Conservation (phyloP, 164 flowering plant genomes). For the Kingdonia uniflora region DNA sequence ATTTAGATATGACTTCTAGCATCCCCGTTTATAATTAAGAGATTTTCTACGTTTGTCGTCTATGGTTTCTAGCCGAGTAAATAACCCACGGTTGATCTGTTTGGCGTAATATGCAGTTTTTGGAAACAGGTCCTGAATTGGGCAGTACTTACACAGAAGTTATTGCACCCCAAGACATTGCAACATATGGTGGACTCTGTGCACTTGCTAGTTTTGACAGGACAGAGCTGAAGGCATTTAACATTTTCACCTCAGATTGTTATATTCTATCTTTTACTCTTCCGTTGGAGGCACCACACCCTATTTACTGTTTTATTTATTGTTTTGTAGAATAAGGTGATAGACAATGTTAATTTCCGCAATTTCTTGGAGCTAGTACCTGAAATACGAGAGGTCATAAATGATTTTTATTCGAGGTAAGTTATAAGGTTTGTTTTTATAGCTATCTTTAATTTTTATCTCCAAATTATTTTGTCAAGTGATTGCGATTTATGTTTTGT, state of each 20-base stretch:
- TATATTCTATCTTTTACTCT: neutral
- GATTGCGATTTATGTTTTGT: too few relatives aligned
- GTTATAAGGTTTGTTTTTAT: too few relatives aligned
- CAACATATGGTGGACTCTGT: conserved; percentile 97
- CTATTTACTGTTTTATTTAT: conserved; percentile 6
- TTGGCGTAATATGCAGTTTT: conserved; percentile 43
- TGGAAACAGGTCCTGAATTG: conserved; percentile 76
- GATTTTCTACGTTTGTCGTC: too few relatives aligned
- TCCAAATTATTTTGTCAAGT: too few relatives aligned
- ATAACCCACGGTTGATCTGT: neutral
- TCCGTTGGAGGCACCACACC: neutral
- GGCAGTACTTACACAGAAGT: conserved; percentile 77
- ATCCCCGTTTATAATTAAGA: too few relatives aligned
- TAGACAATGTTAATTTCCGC: conserved; percentile 83
- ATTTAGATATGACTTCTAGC: too few relatives aligned
- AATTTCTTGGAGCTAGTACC: conserved; percentile 95
- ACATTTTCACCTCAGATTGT: neutral
- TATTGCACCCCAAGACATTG: conserved; percentile 96
- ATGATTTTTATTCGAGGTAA: conserved; percentile 95
- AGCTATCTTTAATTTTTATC: too few relatives aligned
- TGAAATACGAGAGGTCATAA: conserved; percentile 90
- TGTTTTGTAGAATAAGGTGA: conserved; percentile 69
- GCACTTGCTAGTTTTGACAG: conserved; percentile 98
- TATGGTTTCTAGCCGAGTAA: too few relatives aligned
- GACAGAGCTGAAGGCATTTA: conserved; percentile 74